Base-by-base conservation (phyloP, 2,329 filamentous ascomycete species). In the Epichloe aotearoae region DNA sequence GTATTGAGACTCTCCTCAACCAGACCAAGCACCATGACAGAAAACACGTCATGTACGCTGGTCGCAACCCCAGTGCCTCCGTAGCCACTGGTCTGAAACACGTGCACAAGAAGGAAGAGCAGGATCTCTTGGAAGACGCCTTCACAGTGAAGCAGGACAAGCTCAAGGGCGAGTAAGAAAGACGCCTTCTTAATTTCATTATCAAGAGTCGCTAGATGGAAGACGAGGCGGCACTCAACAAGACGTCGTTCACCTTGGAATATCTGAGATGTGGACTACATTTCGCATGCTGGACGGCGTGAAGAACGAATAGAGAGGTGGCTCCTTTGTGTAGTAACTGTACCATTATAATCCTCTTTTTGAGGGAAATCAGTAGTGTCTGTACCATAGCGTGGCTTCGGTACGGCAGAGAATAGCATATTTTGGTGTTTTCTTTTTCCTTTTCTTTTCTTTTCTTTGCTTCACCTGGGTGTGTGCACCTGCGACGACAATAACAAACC, bases 31-130 rank as follows among this genome's bases (percentile, higher is more conserved):
- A 95, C 72, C 91, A 97, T 74, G 83, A 94, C 72, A 83, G 86
- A 65, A 90, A 95, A 73, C 88, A 95, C 71, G 89, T 96, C 66
- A 88, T 96, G 82, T 98, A 97, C 69, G 93, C 93, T 53, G 93
- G 93, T 59, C 85, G 93, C 61, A 84, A 89, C 71, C 91, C 91
- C 38, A 95, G 88, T 64, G 91, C 93, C 15, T 91, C 85, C 56
- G 91, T 97, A 26, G 93, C 93, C 38, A 95, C 91, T 50, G 93
- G 93, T 69, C 73, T 93, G 64, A 98, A 98, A 82, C 73, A 77
- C 43, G 81, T 78, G 51, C 93, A 98, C 71, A 73, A 82, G 70
- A 94, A 91, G 79, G 93, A 98, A 75, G 93, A 97, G 77, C 77
- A 86, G 66, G 88, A 93, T 46, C 69, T 98, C 59, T 71, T 91